Conservation (phyloP, 2,329 filamentous ascomycete species). For the Chaetomiaceae sp. region DNA sequence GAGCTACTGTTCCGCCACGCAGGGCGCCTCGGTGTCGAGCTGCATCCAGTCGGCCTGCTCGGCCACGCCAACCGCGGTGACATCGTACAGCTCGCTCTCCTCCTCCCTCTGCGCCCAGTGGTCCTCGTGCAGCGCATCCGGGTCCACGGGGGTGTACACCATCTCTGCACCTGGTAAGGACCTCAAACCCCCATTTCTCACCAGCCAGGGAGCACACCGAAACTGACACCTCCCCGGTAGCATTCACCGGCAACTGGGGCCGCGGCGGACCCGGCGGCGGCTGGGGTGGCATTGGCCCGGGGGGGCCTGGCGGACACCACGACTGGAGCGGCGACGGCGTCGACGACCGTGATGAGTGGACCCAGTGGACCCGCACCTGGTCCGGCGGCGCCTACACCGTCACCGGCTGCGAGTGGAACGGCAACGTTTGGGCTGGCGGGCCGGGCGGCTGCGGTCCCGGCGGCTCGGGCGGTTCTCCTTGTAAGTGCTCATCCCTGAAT, state of each 20-base stretch:
- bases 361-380: slow-evolving; percentile 31
- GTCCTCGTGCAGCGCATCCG: slow-evolving; percentile 36
- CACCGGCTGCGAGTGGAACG: slow-evolving; percentile 39
- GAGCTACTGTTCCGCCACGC: slow-evolving; percentile 28
- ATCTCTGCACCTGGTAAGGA: slow-evolving; percentile 32
- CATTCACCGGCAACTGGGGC: slow-evolving; percentile 20
- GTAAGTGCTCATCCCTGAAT: slow-evolving; percentile 6
- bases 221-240: neutral
- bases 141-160: slow-evolving; percentile 37
- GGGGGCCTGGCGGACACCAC: neutral
- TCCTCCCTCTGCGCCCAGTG: slow-evolving; percentile 39
- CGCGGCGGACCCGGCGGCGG: neutral
- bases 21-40: slow-evolving; percentile 24
- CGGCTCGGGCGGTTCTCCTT: slow-evolving; percentile 30
- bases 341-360: slow-evolving; percentile 6
- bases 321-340: slow-evolving; percentile 8
- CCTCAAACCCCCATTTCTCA: too few species aligned
- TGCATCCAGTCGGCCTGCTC: slow-evolving; percentile 31
- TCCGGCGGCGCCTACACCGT: slow-evolving; percentile 37
- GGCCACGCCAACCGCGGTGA: slow-evolving; percentile 29
- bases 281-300: slow-evolving; percentile 9
- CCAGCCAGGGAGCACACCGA: too few species aligned
- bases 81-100: slow-evolving; percentile 34
- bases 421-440: slow-evolving; percentile 38
- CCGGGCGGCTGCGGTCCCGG: slow-evolving; percentile 35